phyloP scores from a whole-genome alignment of 768 basidiomycete genomes.

The Phaeotremella skinneri region DNA sequence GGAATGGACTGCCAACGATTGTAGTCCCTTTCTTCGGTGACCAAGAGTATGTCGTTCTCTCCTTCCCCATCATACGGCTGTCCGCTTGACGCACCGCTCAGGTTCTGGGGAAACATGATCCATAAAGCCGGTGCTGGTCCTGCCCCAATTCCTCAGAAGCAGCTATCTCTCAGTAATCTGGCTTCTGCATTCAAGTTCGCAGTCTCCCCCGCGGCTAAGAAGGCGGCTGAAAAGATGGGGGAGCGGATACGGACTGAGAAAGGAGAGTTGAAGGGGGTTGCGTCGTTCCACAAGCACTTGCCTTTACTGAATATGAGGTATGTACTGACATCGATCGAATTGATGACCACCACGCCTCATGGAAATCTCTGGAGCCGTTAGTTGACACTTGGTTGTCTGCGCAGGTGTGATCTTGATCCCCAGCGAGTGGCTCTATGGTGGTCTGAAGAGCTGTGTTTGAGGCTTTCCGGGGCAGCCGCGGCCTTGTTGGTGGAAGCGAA shows the following conservation, averaged over 20 bases:
- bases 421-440: conserved; percentile 62
- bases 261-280: conserved; percentile 52
- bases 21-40: conserved; percentile 69
- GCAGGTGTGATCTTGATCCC: conserved; percentile 60
- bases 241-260: conserved; percentile 58
- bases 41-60: conserved; percentile 51
- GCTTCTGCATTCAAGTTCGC: conserved; percentile 60
- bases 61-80: background rate
- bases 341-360: conserved; percentile 6
- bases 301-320: conserved; percentile 63
- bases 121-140: conserved; percentile 64
- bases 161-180: conserved; percentile 57
- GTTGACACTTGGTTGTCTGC: background rate
- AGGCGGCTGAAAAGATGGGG: conserved; percentile 58
- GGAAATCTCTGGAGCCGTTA: background rate
- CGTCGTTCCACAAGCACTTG: conserved; percentile 62
- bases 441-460: conserved; percentile 56
- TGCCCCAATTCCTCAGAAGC: conserved; percentile 60
- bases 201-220: conserved; percentile 56
- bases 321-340: conserved; percentile 8
- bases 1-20: conserved; percentile 62
- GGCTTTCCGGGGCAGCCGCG: conserved; percentile 60
- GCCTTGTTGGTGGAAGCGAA: conserved; percentile 57
- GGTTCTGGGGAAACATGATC: conserved; percentile 61
- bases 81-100: conserved; percentile 3